Evolutionary conservation across 2,329 filamentous ascomycete genomes (phyloP), one percentile per base, ranked within the genome.

Genomic region (Claviceps purpurea): DNA sequence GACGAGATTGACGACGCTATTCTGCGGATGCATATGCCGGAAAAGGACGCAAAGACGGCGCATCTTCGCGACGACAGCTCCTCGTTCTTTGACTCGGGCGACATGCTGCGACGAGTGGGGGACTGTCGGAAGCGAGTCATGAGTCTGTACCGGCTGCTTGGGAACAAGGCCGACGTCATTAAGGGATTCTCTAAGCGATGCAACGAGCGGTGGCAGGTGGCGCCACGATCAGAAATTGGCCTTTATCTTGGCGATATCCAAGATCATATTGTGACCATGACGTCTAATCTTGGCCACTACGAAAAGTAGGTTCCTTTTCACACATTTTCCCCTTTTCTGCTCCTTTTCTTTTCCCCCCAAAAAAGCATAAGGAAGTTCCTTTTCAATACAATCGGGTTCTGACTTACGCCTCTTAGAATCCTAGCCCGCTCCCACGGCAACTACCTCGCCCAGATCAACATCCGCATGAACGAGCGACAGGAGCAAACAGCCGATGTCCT

Each of bases 251-350:
- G 93, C 56, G 93, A 98, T 71, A 98, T 98, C 57, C 93, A 98
- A 68, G 93, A 98, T 72, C 93, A 98, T 66, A 97, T 98, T 60
- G 84, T 98, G 60, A 98, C 93, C 56, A 98, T 98, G 93, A 97
- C 91, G 40, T 87, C 86, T 50, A 98, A 97, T 65, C 70, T 98
- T 63, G 86, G 84, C 58, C 93, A 98, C 65, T 97, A 97, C 63
- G 93, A 98, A 70, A 95, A 90, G 87, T 93, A 74, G 62, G 83
- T 74, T 18, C 37, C 16, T 13, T 49, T 24, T 8, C 20, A 37
- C 13, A 3, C 34, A 11, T 22, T 18, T 18, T 7, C 6, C 18
- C 2, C 6, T 11, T 16, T 10, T 24, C 16, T 5, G 11, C 5
- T 30, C 6, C 5, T 30, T 26, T 44, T 26, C 7, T 43, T 43